Evolutionary conservation across 177 flowering plant species (phyloP), one percentile per base, ranked within the genome.

Genomic region (Vitis hybrid): DNA sequence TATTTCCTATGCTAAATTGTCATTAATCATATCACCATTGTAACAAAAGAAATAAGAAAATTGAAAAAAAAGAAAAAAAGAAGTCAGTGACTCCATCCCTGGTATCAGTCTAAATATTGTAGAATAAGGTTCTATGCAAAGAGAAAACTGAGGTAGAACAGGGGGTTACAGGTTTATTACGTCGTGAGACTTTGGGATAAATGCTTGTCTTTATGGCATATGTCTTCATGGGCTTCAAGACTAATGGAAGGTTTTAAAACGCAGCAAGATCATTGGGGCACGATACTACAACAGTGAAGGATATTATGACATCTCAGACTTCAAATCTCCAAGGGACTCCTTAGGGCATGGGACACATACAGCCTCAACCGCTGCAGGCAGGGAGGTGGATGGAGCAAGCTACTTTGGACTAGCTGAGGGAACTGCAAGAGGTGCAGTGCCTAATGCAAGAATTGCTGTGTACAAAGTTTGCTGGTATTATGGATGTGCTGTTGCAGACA

Each of bases 261-360:
- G 14, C 86, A 88, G 90, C 67, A 88, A 88, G 74, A 26, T 85
- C 63, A 81, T 88, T 56, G 90, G 92, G 56, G 88, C 86, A 5
- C 69, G 82, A 8, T 77, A 63, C 74, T 86, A 82, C 80, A 70
- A 82, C 50, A 71, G 77, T n/a, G 72, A 73, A 0, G 52, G 63
- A n/a, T 1, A 3, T 13, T 69, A 48, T 34, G 21, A 3, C 14
- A 14, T 0, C 0, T 15, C 14, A 1, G 85, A 80, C 34, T 52
- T 78, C 73, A 58, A 65, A 59, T 83, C 88, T n/a, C 81, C 88
- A 5, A 78, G 86, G 65, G 89, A 89, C 67, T 19, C 76, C 1
- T 77, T 67, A 7, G 89, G 93, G 2, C 91, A 89, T 56, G 91
- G 91, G 45, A 79, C 79, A 11, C 89, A 87, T 56, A 86, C 89